These are phyloP conservation scores for Penicillium nucicola DNA, from an alignment of 495 filamentous ascomycete species.

Conservation along the genomic window DNA sequence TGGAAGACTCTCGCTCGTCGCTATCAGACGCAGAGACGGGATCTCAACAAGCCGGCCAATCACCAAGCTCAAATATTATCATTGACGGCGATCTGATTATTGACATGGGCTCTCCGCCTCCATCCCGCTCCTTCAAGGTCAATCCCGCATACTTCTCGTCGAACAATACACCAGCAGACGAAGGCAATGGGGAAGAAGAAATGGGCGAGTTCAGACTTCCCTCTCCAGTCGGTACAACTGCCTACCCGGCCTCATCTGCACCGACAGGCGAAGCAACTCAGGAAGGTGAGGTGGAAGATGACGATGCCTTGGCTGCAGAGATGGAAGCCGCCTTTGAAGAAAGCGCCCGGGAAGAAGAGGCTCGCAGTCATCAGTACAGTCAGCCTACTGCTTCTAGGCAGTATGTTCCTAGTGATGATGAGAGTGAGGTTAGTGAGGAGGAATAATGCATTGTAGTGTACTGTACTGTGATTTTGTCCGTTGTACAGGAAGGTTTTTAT, in stretches of 20 bases:
- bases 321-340: conserved; percentile 50
- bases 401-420: conserved; percentile 43
- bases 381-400: conserved; percentile 26
- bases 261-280: conserved; percentile 3
- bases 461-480: too few species aligned
- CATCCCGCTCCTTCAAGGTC: conserved; percentile 33
- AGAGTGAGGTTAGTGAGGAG: conserved; percentile 51
- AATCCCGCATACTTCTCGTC: conserved; percentile 43
- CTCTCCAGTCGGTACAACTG: conserved; percentile 32
- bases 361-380: conserved; percentile 29
- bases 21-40: conserved; percentile 34
- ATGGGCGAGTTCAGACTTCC: conserved; percentile 41
- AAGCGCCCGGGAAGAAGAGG: conserved; percentile 38
- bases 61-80: conserved; percentile 44
- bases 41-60: conserved; percentile 35
- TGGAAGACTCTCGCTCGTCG: conserved; percentile 21
- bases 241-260: conserved; percentile 7
- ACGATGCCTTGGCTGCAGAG: conserved; percentile 43
- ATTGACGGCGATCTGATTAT: conserved; percentile 48
- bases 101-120: conserved; percentile 49
- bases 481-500: background rate
- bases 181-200: conserved; percentile 37
- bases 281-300: conserved; percentile 35
- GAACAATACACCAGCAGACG: conserved; percentile 35
- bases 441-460: conserved; percentile 21